A percentile compares a stretch with the other conserved stretches of the same genome.
Evolutionary conservation across 2,329 filamentous ascomycete species (phyloP).

Genomic region (Tolypocladium tundrense): DNA sequence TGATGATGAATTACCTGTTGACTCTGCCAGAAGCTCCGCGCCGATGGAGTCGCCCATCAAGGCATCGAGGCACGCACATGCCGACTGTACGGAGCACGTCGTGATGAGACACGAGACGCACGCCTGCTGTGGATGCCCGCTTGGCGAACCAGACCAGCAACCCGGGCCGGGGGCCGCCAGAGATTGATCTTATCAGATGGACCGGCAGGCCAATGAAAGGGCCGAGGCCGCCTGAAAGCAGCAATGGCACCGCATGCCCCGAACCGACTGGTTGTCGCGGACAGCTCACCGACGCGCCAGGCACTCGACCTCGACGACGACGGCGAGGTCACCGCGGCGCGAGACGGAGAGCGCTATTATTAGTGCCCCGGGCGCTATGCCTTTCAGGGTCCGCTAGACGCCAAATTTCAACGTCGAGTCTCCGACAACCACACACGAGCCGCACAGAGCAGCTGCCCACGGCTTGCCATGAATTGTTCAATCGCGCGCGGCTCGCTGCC

Average conservation of each 20-base stretch:
- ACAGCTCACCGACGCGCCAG: too few species aligned
- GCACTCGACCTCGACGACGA: too few species aligned
- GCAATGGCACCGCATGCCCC: background rate
- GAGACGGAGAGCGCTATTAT: background rate
- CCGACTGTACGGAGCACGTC: background rate
- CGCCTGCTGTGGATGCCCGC: too few species aligned
- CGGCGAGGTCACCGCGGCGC: background rate
- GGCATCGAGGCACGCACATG: background rate
- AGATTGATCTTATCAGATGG: conserved; percentile 1
- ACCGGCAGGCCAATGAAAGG: background rate
- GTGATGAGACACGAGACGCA: background rate
- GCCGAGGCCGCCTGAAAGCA: background rate
- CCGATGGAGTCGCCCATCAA: background rate
- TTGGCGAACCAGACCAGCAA: too few species aligned
- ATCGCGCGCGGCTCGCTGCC: background rate
- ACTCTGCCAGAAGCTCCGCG: background rate
- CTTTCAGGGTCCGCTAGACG: background rate
- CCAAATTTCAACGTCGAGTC: conserved; percentile 1
- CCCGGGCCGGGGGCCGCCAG: background rate
- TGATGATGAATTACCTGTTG: too few species aligned
- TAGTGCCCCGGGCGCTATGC: background rate
- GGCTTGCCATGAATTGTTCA: background rate
- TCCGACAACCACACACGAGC: background rate
- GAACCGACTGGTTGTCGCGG: background rate
- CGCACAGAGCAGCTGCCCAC: background rate